Conservation (phyloP, 1,284 basidiomycete genomes). For the Rhodotorula mucilaginosa region DNA sequence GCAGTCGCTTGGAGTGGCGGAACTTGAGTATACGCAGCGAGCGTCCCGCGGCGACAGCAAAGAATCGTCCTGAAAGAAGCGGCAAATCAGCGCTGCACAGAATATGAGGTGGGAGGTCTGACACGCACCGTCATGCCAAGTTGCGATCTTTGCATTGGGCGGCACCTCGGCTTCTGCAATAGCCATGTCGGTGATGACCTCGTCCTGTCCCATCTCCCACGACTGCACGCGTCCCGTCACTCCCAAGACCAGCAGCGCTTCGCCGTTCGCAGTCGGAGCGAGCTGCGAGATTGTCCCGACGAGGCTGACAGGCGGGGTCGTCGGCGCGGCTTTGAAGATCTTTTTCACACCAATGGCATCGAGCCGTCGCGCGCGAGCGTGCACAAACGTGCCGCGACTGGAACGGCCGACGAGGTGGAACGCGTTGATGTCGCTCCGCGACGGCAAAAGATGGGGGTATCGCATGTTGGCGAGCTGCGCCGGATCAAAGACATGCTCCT, state of each 20-base stretch:
- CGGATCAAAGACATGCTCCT: slow-evolving; percentile 32
- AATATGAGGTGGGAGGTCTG: neutral
- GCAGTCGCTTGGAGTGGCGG: slow-evolving; percentile 8
- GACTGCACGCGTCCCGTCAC: slow-evolving; percentile 17
- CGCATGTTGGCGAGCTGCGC: slow-evolving; percentile 26
- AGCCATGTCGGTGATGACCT: slow-evolving; percentile 3
- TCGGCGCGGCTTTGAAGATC: neutral
- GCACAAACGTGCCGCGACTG: slow-evolving; percentile 7
- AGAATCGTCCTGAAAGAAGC: slow-evolving; percentile 4
- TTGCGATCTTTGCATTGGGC: slow-evolving; percentile 3
- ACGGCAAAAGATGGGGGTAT: slow-evolving; percentile 17
- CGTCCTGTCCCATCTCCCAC: slow-evolving; percentile 25
- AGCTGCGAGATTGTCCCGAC: slow-evolving; percentile 15
- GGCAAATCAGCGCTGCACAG: neutral
- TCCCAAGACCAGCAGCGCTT: slow-evolving; percentile 5
- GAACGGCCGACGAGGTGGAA: slow-evolving; percentile 20
- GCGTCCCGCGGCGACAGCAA: slow-evolving; percentile 8
- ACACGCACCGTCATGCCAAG: slow-evolving; percentile 18
- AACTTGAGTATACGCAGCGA: slow-evolving; percentile 17
- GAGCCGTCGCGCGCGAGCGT: slow-evolving; percentile 2
- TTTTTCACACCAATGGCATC: neutral
- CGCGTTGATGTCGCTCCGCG: neutral
- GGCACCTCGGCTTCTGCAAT: slow-evolving; percentile 5
- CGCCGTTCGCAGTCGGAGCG: slow-evolving; percentile 1
- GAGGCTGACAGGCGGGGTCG: slow-evolving; percentile 7